Evolutionary conservation across 441 rosid genomes (phyloP), one percentile per base, ranked within the genome.

Genomic region (Oxalis stricta): DNA sequence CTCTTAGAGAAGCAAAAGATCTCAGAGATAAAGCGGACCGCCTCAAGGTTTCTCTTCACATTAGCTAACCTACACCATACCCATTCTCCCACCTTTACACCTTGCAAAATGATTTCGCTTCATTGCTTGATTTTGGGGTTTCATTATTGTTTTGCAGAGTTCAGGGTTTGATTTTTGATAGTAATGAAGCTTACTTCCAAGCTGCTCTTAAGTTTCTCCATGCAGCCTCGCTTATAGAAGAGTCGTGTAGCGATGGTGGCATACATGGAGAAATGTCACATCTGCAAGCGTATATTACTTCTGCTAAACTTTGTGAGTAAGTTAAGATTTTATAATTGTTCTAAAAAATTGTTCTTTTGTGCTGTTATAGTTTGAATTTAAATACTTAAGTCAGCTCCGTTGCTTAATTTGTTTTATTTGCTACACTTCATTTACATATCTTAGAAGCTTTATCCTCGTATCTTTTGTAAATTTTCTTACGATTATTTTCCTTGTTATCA

Each of bases 251-350:
- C 28, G 79, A 78, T 49, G 53, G 46, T 26, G 68, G 69, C 46
- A 66, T 49, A 53, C 67, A 46, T 38, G 72, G 58, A 31, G 82
- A 76, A 58, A 55, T 66, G 68, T 54, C 60, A 41, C 74, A 66
- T 37, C 35, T 81, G 50, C 87, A 82, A 69, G 60, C 59, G 8
- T 83, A 78, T 42, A 52, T 56, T 41, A 68, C 50, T 23, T 53
- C 82, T 17, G 78, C 73, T 15, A 84, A 71, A 69, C 73, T 82
- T 44, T 81, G 69, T 50, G 66, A 73, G 92, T 84, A 75, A 75
- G 89, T 69, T 20, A 61, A 65, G 39, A 16, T 40, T 52, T 55
- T 52, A n/a, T 42, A 26, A 16, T 23, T 49, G 34, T 1, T 5
- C n/a, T n/a, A 5, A 30, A 18, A 35, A n/a, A 51, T 34, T 33